These are phyloP conservation scores for Galerina sulciceps DNA, from an alignment of 768 basidiomycete species.

Conservation along the genomic window DNA sequence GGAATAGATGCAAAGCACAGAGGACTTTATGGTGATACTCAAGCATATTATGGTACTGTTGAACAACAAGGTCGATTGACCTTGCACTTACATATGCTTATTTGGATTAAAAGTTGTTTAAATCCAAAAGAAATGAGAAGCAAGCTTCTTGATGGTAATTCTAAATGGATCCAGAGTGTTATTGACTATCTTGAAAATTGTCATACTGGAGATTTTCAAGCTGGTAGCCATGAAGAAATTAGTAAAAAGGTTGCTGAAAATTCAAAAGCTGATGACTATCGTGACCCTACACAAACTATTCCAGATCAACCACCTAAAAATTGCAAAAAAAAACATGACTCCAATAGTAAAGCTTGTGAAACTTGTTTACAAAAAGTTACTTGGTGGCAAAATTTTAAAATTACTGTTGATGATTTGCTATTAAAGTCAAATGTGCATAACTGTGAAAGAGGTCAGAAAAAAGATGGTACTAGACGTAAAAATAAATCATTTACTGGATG, in stretches of 20 bases:
- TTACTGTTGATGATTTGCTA: slow-evolving; percentile 30
- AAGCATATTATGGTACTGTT: slow-evolving; percentile 26
- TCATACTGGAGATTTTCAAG: slow-evolving; percentile 32
- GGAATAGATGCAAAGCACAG: slow-evolving; percentile 10
- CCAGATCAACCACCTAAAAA: slow-evolving; percentile 20
- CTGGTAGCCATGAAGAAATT: slow-evolving; percentile 27
- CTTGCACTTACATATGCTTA: slow-evolving; percentile 34
- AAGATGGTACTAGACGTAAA: slow-evolving; percentile 15
- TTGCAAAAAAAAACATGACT: slow-evolving; percentile 10
- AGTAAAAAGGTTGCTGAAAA: background rate
- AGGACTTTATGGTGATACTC: slow-evolving; percentile 25
- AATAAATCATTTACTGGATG: slow-evolving; percentile 12
- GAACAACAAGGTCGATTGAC: slow-evolving; percentile 34
- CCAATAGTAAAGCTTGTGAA: background rate
- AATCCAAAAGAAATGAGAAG: slow-evolving; percentile 37
- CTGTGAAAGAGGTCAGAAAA: slow-evolving; percentile 20
- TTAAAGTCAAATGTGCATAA: slow-evolving; percentile 31
- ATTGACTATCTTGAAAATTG: slow-evolving; percentile 27
- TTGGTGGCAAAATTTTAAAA: slow-evolving; percentile 21
- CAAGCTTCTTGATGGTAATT: slow-evolving; percentile 21
- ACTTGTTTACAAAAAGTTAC: slow-evolving; percentile 4
- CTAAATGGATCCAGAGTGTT: slow-evolving; percentile 22
- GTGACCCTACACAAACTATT: slow-evolving; percentile 25
- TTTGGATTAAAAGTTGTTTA: slow-evolving; percentile 8
- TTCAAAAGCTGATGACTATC: background rate